Base-by-base conservation (phyloP, 352 stramenopile species). In the Thalassiosira livingstoniorum region DNA sequence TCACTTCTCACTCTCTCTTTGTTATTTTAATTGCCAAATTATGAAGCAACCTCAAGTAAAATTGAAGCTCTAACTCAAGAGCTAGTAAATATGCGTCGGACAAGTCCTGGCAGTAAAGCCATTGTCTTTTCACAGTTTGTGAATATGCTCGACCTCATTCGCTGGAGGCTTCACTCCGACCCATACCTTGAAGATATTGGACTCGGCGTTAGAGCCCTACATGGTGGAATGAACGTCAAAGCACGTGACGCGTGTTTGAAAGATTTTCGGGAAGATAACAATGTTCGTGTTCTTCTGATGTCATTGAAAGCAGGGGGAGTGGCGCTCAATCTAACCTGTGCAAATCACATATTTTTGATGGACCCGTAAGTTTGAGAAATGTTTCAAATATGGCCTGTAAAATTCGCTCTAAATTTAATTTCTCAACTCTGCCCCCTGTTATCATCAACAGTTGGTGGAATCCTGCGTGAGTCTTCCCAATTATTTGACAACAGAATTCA, bases 71-170 rank as follows among this genome's bases (percentile, higher is more conserved):
- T 99, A 4, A 97, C 99, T 84, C 91, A 99, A 78, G 97, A 99
- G 80, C 85, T 99, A 0, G 92, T 98, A 58, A 83, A 94, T 37
- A 99, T 99, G 97, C 92, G 96, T 27, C 58, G 92, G 67, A 91
- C 92, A 0, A 97, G 98, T 80, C 96, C 96, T 11, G 97, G 96
- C 0, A 96, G 95, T 57, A 99, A 99, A 90, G 97, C 97, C 0
- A 98, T 99, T 58, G 96, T 99, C 10, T 99, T 99, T 75, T 98
- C 95, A 2, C 92, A 96, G 75, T 99, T 99, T 90, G 97, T 99
- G 25, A 99, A 99, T 75, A 99, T 99, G 97, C 93, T 99, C 2
- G 97, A 99, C 86, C 94, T 99, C 15, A 97, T 99, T 76, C 94
- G 99, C 69, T 98, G 98, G 90, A 94, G 97, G 10, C 88, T 99